Percentiles rank a stretch among this genome's conserved stretches.
Evolutionary conservation across 495 filamentous ascomycete species (phyloP).

Genomic region (Annulohypoxylon moriforme): DNA sequence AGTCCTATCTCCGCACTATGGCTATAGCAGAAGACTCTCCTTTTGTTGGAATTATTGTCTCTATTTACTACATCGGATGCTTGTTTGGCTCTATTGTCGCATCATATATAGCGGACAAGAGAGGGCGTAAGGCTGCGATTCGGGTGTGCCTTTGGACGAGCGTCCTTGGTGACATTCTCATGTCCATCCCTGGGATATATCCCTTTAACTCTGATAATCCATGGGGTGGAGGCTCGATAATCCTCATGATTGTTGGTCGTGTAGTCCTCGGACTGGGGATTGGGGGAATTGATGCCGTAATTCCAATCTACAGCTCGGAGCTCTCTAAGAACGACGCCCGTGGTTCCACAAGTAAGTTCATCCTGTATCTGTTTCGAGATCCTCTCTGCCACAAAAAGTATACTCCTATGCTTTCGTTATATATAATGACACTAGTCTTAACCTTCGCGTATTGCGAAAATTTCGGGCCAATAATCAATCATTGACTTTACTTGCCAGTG

Average conservation of each 20-base stretch:
- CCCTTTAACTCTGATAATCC: conserved; percentile 34
- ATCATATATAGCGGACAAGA: conserved; percentile 58
- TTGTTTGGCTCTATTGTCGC: conserved; percentile 63
- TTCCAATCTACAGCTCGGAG: conserved; percentile 68
- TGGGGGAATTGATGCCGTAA: conserved; percentile 67
- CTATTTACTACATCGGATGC: conserved; percentile 70
- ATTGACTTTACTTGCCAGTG: conserved; percentile 45
- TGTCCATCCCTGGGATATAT: conserved; percentile 64
- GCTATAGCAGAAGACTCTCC: conserved; percentile 58
- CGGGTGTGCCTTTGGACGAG: conserved; percentile 62
- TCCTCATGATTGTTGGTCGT: conserved; percentile 63
- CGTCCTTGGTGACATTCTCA: conserved; percentile 63
- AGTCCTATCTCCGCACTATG: conserved; percentile 66
- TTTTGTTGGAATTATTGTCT: conserved; percentile 67
- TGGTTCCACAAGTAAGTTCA: conserved; percentile 56
- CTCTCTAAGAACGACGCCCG: conserved; percentile 60
- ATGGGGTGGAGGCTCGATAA: conserved; percentile 54
- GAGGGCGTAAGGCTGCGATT: conserved; percentile 62
- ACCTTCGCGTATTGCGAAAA: background rate
- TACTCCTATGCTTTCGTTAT: no score
- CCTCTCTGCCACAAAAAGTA: background rate
- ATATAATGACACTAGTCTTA: background rate
- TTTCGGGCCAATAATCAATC: background rate
- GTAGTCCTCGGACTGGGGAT: conserved; percentile 67
- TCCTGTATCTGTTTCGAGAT: background rate